Percentiles rank a stretch among this genome's conserved stretches.
phyloP scores from a whole-genome alignment of 2,329 filamentous ascomycete species.

The Raffaelea ambrosiae region DNA sequence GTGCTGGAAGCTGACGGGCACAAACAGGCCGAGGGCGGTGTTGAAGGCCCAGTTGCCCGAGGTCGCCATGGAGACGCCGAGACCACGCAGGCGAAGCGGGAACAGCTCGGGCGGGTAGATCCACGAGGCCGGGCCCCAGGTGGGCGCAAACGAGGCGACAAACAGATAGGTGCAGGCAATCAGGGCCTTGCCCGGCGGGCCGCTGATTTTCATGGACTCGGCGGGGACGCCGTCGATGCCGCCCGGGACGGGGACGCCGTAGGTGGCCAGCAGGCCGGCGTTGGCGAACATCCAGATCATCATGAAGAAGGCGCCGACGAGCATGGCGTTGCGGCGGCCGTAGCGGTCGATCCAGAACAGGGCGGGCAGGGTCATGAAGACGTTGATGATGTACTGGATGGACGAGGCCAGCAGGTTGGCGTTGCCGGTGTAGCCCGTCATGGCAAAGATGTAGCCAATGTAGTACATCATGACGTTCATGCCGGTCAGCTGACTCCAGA shows the following conservation, averaged over 20 bases:
- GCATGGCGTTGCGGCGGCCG: constrained; percentile 61
- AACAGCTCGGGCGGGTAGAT: constrained; percentile 39
- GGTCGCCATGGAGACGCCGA: constrained; percentile 25
- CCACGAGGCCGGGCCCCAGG: constrained; percentile 35
- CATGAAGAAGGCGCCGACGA: constrained; percentile 61
- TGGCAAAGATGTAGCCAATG: constrained; percentile 61
- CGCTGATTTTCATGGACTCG: constrained; percentile 39
- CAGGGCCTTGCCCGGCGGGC: constrained; percentile 44
- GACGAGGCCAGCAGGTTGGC: constrained; percentile 53
- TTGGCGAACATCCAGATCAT: constrained; percentile 38
- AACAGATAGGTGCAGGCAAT: constrained; percentile 60
- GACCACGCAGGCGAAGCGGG: constrained; percentile 29
- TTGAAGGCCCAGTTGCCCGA: constrained; percentile 31
- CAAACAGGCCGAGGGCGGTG: constrained; percentile 29
- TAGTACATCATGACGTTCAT: constrained; percentile 74
- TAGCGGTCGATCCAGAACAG: constrained; percentile 67
- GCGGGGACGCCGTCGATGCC: constrained; percentile 27
- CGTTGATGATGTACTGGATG: constrained; percentile 73
- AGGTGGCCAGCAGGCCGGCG: constrained; percentile 34
- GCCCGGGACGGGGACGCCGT: constrained; percentile 24
- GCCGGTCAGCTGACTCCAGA: constrained; percentile 68
- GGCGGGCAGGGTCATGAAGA: constrained; percentile 68
- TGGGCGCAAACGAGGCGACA: constrained; percentile 40
- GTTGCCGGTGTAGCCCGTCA: constrained; percentile 57
- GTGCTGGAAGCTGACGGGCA: constrained; percentile 26